Base-by-base conservation (phyloP, 352 stramenopile genomes). In the Blastocystis sp. region DNA sequence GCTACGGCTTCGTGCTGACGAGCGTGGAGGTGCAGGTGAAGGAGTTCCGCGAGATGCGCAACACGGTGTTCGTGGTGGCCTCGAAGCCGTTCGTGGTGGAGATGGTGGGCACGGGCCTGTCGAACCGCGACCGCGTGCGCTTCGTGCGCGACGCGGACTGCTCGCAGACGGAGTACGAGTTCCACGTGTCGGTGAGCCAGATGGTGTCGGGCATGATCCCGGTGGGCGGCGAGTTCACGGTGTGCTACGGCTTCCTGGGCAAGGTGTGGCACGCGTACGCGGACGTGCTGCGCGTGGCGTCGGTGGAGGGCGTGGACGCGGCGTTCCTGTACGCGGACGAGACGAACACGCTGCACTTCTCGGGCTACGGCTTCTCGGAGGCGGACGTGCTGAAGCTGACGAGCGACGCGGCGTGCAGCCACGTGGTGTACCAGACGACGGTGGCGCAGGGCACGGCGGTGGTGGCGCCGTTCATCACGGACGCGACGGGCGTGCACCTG, bases 181-280 rank as follows among this genome's bases (percentile, higher is more conserved):
- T 68, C 34, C 54, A 38, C 10, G 52, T 84, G 74, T 28, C 10
- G 21, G 24, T 38, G 34, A 34, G n/a, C 54, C n/a, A 48, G 28
- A 48, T n/a, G 21, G 57, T 68, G 52, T 59, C 17, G 28, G 74
- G 21, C 28, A 24, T 28, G 21, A 61, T 84, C 4, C 21, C 74
- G 3, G 54, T 24, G 74, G 74, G 74, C 42, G 74, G 74, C 42
- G 60, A 68, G 21, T 84, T 69, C 34, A n/a, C 24, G 1, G 74
- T 84, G 54, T 84, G 74, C 74, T 84, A 84, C 42, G 74, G 74
- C 28, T 84, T 84, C 54, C 24, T 28, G 21, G 57, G 24, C 40
- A 40, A 3, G 40, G 24, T 24, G 24, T 84, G 74, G 74, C 69
- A 68, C 74, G 3, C 38, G 34, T 34, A 10, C 1, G n/a, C 6